These are phyloP conservation scores for Saccharomyces kudriavzevii DNA, from an alignment of 805 yeast species.

Conservation along the genomic window DNA sequence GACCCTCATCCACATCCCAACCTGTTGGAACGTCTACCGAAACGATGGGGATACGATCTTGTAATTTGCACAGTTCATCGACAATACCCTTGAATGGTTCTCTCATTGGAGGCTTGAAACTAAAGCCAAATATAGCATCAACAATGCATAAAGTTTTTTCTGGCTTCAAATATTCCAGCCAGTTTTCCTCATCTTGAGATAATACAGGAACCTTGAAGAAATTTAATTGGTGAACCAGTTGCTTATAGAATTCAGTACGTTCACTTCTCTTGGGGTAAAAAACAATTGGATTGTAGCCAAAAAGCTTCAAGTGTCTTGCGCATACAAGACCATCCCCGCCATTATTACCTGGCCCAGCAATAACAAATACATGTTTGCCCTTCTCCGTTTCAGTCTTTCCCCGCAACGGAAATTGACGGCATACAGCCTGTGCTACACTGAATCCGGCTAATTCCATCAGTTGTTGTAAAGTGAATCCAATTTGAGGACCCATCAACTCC, in stretches of 20 bases:
- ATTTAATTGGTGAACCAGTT: conserved; percentile 57
- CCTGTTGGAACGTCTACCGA: conserved; percentile 93
- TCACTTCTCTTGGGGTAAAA: conserved; percentile 68
- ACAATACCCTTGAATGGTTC: conserved; percentile 57
- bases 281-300: conserved; percentile 70
- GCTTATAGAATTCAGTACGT: conserved; percentile 47
- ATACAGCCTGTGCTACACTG: conserved; percentile 83
- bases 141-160: conserved; percentile 43
- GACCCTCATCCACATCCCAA: conserved; percentile 93
- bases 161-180: conserved; percentile 26
- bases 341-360: conserved; percentile 94
- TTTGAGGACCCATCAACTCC: conserved; percentile 80
- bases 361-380: conserved; percentile 46
- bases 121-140: conserved; percentile 88
- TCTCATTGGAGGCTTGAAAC: conserved; percentile 82
- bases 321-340: conserved; percentile 96
- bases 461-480: conserved; percentile 28
- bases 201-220: conserved; percentile 56
- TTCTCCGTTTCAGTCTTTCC: conserved; percentile 22
- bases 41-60: conserved; percentile 46
- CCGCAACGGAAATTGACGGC: conserved; percentile 48
- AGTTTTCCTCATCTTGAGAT: conserved; percentile 30
- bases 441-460: conserved; percentile 94
- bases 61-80: conserved; percentile 31
- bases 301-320: conserved; percentile 75